Percentiles rank a stretch among this genome's conserved stretches.
phyloP scores from a whole-genome alignment of 345 rosid species.

The Pistacia atlantica region DNA sequence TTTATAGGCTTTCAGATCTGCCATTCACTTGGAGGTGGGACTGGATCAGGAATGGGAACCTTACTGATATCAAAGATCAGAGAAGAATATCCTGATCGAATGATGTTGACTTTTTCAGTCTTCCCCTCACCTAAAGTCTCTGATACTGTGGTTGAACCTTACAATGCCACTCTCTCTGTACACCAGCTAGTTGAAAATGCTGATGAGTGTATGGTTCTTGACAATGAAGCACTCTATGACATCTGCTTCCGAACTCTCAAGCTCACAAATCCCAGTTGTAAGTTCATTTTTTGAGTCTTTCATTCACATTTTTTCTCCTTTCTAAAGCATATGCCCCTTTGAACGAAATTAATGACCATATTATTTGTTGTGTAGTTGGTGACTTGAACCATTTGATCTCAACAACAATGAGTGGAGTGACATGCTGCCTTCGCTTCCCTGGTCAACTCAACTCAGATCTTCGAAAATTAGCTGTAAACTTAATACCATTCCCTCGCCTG shows the following conservation, averaged over 20 bases:
- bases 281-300: slow-evolving; percentile 13
- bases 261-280: slow-evolving; percentile 66
- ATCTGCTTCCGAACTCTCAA: slow-evolving; percentile 67
- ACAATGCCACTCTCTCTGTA: slow-evolving; percentile 62
- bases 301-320: too few species aligned
- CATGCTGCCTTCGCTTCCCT: slow-evolving; percentile 87
- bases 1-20: slow-evolving; percentile 57
- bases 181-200: slow-evolving; percentile 69
- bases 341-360: too few species aligned
- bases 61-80: slow-evolving; percentile 61
- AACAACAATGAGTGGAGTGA: slow-evolving; percentile 83
- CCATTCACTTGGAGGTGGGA: slow-evolving; percentile 66
- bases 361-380: slow-evolving; percentile 48
- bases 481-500: slow-evolving; percentile 78
- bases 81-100: slow-evolving; percentile 62
- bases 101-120: slow-evolving; percentile 66
- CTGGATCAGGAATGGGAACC: slow-evolving; percentile 70
- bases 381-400: slow-evolving; percentile 86
- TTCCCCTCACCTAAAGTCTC: slow-evolving; percentile 68
- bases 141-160: slow-evolving; percentile 67
- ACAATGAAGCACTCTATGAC: slow-evolving; percentile 64
- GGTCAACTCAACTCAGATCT: slow-evolving; percentile 87
- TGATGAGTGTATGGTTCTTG: slow-evolving; percentile 69
- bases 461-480: slow-evolving; percentile 74
- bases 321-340: too few species aligned